These are phyloP conservation scores for Takakia lepidozioides DNA, from an alignment of 225 moss, liverwort and hornwort species.

Conservation along the genomic window DNA sequence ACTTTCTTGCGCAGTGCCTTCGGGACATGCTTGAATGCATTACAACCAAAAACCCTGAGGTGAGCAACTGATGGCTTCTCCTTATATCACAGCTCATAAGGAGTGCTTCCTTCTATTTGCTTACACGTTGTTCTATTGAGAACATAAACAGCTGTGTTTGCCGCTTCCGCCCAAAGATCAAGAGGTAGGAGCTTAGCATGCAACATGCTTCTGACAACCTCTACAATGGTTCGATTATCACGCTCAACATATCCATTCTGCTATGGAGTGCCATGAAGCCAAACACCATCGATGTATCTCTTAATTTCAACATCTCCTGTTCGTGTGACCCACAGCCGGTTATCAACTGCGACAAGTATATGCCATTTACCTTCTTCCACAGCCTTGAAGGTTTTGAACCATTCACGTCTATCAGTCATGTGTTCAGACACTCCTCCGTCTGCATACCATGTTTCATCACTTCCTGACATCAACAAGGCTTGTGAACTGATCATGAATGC, in stretches of 20 bases:
- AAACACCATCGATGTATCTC: not conserved
- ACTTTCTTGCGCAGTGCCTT: not conserved
- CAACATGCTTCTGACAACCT: too few relatives aligned
- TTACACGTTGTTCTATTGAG: not conserved
- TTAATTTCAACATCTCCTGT: not conserved
- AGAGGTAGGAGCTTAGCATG: slow-evolving; percentile 1
- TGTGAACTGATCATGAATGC: too few relatives aligned
- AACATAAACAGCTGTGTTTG: slow-evolving; percentile 1
- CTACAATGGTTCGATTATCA: not conserved
- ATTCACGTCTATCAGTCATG: too few relatives aligned
- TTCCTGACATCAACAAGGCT: too few relatives aligned
- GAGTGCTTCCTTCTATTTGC: not conserved
- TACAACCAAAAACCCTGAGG: not conserved
- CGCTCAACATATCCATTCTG: slow-evolving; percentile 6
- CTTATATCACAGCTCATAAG: slow-evolving; percentile 3
- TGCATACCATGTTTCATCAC: too few relatives aligned
- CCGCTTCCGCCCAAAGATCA: not conserved
- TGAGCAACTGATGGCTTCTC: not conserved
- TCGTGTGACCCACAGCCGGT: not conserved
- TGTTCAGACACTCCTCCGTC: too few relatives aligned
- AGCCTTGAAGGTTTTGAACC: not conserved
- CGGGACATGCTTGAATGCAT: not conserved
- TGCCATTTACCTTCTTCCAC: not conserved
- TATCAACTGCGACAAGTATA: not conserved
- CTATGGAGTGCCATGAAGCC: slow-evolving; percentile 4